A percentile compares a stretch with the other conserved stretches of the same genome.
Conservation (phyloP, 2,329 filamentous ascomycete species). For the Microdochium trichocladiopsis region DNA sequence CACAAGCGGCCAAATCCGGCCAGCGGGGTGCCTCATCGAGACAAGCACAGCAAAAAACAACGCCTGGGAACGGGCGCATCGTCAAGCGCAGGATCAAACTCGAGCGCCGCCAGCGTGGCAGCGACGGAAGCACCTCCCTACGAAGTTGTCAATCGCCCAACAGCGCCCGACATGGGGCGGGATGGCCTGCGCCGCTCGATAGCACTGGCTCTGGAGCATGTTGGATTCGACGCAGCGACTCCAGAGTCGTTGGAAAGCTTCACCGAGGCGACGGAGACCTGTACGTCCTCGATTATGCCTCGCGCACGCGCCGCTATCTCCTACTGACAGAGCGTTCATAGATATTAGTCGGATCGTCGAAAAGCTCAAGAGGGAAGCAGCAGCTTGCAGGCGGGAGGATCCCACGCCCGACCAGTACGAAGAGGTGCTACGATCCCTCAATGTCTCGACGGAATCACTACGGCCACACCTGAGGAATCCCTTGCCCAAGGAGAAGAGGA, state of each 20-base stretch:
- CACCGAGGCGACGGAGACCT: conserved; percentile 46
- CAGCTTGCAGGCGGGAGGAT: conserved; percentile 41
- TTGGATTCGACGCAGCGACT: conserved; percentile 49
- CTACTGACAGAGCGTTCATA: conserved; percentile 13
- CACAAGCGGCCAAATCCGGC: background rate
- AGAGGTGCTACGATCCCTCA: conserved; percentile 40
- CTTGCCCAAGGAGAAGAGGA: conserved; percentile 28
- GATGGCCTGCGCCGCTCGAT: conserved; percentile 46
- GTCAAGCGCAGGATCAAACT: background rate
- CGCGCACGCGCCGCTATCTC: background rate
- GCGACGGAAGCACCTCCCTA: background rate
- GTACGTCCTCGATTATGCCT: conserved; percentile 28
- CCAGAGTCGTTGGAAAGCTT: conserved; percentile 54
- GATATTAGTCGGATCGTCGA: conserved; percentile 42
- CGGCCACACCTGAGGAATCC: conserved; percentile 51
- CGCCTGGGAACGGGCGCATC: background rate
- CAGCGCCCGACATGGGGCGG: conserved; percentile 25
- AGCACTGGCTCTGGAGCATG: conserved; percentile 45
- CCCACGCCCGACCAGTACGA: conserved; percentile 53
- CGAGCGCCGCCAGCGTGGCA: background rate
- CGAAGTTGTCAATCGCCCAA: conserved; percentile 12
- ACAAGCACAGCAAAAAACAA: background rate
- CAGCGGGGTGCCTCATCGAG: background rate
- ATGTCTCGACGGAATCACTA: conserved; percentile 42
- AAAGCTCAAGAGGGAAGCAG: conserved; percentile 37